These are phyloP conservation scores for Dactylella cylindrospora DNA, from an alignment of 2,329 filamentous ascomycete species.

Conservation along the genomic window DNA sequence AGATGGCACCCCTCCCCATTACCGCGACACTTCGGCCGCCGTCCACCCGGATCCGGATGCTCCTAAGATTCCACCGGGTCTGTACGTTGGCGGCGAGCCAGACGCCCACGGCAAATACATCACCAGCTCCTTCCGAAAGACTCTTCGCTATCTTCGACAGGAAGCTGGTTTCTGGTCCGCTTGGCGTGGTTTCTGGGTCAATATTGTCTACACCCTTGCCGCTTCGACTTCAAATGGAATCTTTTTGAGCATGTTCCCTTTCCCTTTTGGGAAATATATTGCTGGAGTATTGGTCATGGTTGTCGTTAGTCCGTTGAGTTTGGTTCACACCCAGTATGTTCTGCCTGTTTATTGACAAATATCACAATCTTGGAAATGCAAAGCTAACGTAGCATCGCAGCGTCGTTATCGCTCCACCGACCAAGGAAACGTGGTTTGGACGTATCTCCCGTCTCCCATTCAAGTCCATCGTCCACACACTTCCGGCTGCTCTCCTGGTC, in stretches of 20 bases:
- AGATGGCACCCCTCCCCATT: slow-evolving; percentile 49
- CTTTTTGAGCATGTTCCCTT: slow-evolving; percentile 54
- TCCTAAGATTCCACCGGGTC: slow-evolving; percentile 53
- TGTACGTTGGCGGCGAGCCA: slow-evolving; percentile 55
- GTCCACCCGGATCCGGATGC: slow-evolving; percentile 52
- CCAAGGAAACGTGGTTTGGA: slow-evolving; percentile 64
- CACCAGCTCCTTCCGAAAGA: slow-evolving; percentile 62
- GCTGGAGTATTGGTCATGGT: slow-evolving; percentile 63
- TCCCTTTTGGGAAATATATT: slow-evolving; percentile 56
- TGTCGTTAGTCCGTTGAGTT: slow-evolving; percentile 66
- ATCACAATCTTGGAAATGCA: not conserved
- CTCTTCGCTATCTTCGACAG: slow-evolving; percentile 63
- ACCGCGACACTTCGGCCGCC: slow-evolving; percentile 44
- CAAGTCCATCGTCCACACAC: slow-evolving; percentile 67
- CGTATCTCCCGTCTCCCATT: slow-evolving; percentile 68
- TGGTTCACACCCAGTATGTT: slow-evolving; percentile 72
- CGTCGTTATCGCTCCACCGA: slow-evolving; percentile 74
- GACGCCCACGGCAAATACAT: slow-evolving; percentile 56
- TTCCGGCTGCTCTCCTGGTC: slow-evolving; percentile 67
- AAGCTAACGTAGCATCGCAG: slow-evolving; percentile 27
- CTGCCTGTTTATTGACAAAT: not conserved
- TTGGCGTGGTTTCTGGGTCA: slow-evolving; percentile 67
- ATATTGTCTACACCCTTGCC: slow-evolving; percentile 56
- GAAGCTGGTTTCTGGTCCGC: slow-evolving; percentile 66
- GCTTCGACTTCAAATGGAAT: slow-evolving; percentile 55